Base-by-base conservation (phyloP, 2,329 filamentous ascomycete species). In the Paecilomyces variotii region DNA sequence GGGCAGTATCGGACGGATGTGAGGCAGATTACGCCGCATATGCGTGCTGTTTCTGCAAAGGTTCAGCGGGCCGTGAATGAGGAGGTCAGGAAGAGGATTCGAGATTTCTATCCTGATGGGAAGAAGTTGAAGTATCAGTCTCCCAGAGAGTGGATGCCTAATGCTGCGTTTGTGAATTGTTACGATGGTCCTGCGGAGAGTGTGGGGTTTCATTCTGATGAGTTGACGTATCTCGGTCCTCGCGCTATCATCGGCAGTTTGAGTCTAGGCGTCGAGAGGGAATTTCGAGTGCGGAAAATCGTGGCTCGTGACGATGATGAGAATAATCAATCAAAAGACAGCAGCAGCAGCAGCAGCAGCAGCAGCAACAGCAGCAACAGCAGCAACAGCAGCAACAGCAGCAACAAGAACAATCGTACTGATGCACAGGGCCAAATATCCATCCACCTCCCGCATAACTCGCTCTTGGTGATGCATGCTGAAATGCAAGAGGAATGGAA, bases 401-500 rank as follows among this genome's bases (percentile, higher is more conserved):
- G 64, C 5, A 53, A 59, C 7, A 63, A 70, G 2, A 12, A 34
- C 9, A 56, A 45, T 12, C 68, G 69, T 11, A 78, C 82, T 1
- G 87, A 94, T 63, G 80, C 82, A 0, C 85, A 89, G 67, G 93
- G 92, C 3, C 92, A 96, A 70, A 93, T 97, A 59, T 86, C 91
- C 0, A 94, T 97, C 51, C 91, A 97, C 66, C 84, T 97, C 0
- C 93, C 93, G 0, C 94, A 97, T 73, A 97, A 97, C 72, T 95
- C 90, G 0, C 82, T 97, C 0, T 81, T 99, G 0, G 81, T 97
- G 9, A 97, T 99, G 94, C 92, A 97, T 68, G 92, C 93, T 0
- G 91, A 96, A 70, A 97, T 96, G 90, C 93, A 97, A 70, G 93
- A 97, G 70, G 87, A 89, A 69, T 97, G 91, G 91, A 97, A 97